Evolutionary conservation across 371 early-diverging fungal species (phyloP).

Genomic region (Mucor racemosus): DNA sequence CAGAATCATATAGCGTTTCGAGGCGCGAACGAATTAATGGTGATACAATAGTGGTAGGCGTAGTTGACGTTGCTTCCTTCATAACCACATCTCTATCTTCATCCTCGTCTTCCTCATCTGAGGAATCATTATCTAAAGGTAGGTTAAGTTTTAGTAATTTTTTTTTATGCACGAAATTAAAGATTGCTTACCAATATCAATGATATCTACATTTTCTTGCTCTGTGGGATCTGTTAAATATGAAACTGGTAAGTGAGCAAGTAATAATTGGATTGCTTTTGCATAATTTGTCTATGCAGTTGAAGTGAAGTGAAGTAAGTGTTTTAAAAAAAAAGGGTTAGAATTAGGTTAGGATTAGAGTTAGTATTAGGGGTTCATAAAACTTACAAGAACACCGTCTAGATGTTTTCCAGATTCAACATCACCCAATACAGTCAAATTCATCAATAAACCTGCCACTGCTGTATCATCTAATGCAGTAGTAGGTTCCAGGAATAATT

Average conservation of each 20-base stretch:
- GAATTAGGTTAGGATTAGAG: background rate
- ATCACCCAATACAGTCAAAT: slow-evolving; percentile 35
- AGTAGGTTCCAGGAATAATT: background rate
- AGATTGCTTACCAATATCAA: slow-evolving; percentile 13
- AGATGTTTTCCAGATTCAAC: slow-evolving; percentile 22
- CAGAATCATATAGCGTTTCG: slow-evolving; percentile 46
- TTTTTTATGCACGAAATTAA: background rate
- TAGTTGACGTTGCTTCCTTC: slow-evolving; percentile 8
- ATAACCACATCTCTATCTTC: slow-evolving; percentile 33
- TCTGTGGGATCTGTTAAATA: slow-evolving; percentile 25
- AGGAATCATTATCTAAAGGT: slow-evolving; percentile 13
- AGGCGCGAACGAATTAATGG: slow-evolving; percentile 55
- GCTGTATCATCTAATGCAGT: slow-evolving; percentile 14
- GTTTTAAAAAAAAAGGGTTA: background rate
- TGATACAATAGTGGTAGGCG: slow-evolving; percentile 12
- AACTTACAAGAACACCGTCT: slow-evolving; percentile 15
- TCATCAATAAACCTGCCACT: slow-evolving; percentile 38
- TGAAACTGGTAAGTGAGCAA: slow-evolving; percentile 33
- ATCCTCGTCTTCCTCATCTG: slow-evolving; percentile 53
- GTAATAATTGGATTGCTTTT: slow-evolving; percentile 27
- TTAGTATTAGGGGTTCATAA: background rate
- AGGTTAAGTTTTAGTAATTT: too few relatives aligned
- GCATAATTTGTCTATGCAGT: slow-evolving; percentile 26
- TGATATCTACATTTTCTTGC: background rate
- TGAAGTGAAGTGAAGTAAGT: too few relatives aligned